Base-by-base conservation (phyloP, 257 asterid species). In the Salvia rosmarinus region DNA sequence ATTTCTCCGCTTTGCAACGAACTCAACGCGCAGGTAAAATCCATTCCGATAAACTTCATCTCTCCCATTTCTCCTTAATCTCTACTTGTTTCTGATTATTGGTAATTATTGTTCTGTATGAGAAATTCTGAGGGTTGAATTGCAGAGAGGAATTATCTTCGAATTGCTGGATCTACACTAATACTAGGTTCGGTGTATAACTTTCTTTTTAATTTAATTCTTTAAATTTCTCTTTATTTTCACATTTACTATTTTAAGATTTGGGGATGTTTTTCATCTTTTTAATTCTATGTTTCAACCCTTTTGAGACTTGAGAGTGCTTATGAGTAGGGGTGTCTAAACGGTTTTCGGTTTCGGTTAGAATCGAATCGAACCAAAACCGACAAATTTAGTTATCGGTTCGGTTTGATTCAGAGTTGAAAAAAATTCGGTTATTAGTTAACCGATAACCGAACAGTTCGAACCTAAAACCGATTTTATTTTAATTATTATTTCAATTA, bases 21-120 rank as follows among this genome's bases (percentile, higher is more conserved):
- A 71, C 85, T 89, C 77, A 91, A 44, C 1, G 95, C 96, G 74
- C 99, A 94, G 85, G 93, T 78, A 43, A 94, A 94, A 72, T 94
- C 99, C 87, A 94, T 82, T 16, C 99, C 99, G 0, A 88, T 75
- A 82, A 91, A 85, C 73, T 86, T 88, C 82, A 90, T 64, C 83
- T 88, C 93, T 14, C 76, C 81, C 92, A 85, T 90, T 40, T 78
- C 70, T 32, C 68, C 46, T 52, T 3, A 56, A 21, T 4, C 59
- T 55, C 11, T 4, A 28, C 25, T 20, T 47, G 71, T 20, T 14
- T 52, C 28, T 11, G 11, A 6, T 20, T 67, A 55, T 64, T 14
- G 14, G 2, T 46, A 37, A n/a, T 61, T 61, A 9, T 2, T 34
- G 12, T 13, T 32, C 17, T 39, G 21, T 9, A 20, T 51, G 66